phyloP scores from a whole-genome alignment of 1,284 basidiomycete genomes.

The Ceratobasidium sp. region DNA sequence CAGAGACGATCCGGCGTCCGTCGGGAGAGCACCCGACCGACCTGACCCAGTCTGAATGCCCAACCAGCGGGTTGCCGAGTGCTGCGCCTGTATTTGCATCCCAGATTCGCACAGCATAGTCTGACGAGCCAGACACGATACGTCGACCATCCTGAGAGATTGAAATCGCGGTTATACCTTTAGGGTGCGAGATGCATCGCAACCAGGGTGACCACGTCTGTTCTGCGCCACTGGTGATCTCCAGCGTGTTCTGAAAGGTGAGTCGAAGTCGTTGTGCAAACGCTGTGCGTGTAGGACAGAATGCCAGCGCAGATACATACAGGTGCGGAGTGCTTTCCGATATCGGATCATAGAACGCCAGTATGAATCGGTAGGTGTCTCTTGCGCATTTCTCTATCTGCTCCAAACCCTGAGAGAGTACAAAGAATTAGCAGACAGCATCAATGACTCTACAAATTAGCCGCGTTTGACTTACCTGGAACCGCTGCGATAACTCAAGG shows the following conservation, averaged over 20 bases:
- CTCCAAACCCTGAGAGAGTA: background rate
- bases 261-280: too few relatives aligned
- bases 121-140: slow-evolving; percentile 34
- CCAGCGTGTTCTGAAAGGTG: too few relatives aligned
- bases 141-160: slow-evolving; percentile 54
- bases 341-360: background rate
- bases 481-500: background rate
- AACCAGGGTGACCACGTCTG: background rate
- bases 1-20: too few relatives aligned
- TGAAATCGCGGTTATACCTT: slow-evolving; percentile 3
- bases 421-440: too few relatives aligned
- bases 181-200: background rate
- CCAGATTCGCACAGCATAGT: slow-evolving; percentile 34
- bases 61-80: background rate
- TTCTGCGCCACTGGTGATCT: background rate
- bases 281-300: background rate
- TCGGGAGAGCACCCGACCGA: too few relatives aligned
- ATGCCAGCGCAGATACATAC: background rate
- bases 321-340: background rate
- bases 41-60: too few relatives aligned
- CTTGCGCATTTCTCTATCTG: background rate
- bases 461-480: background rate
- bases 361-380: background rate
- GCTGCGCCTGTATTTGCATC: slow-evolving; percentile 16
- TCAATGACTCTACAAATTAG: background rate